Base-by-base conservation (phyloP, 495 filamentous ascomycete species). In the Penicillium paxilli region DNA sequence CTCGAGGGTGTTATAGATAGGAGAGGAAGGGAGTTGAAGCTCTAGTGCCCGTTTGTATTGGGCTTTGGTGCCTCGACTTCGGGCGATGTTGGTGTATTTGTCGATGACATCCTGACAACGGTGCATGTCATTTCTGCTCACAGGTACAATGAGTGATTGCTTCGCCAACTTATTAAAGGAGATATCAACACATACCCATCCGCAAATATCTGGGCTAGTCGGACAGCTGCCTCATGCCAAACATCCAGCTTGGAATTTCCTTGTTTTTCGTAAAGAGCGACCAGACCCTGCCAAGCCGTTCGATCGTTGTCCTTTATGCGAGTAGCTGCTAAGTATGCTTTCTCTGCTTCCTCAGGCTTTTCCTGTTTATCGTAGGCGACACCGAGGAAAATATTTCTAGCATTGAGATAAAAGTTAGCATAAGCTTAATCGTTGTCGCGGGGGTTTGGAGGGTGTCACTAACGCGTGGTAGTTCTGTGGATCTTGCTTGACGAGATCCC, bases 261-360 rank as follows among this genome's bases (percentile, higher is more conserved):
- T 62, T 91, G 88, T 53, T 81, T 86, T 62, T 96, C 89, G 63
- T 93, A 96, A 10, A 97, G 63, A 56, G 83, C 87, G 63, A 94
- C 80, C n/a, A 98, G 74, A 5, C 94, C 94, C 71, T 94, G 88
- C 92, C 91, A 98, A 57, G 89, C 88, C 51, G 90, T 83, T 35
- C 79, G 72, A 37, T 90, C 87, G 16, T 76, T 71, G 10, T 72
- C 65, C 50, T 87, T 88, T 28, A 82, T 72, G 16, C 70, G 71
- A n/a, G 89, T 84, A 4, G 94, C 93, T 22, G 83, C 70, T n/a
- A 80, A 70, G 65, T 97, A 98, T 1, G 85, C 82, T 26, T 74
- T 76, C 57, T 92, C 92, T 2, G 92, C 83, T 25, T 90, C 85
- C 1, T 87, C 82, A 26, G 74, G 71, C 50, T 84, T 80, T 51